Base-by-base conservation (phyloP, 2,329 filamentous ascomycete genomes). In the Zopfia rhizophila region DNA sequence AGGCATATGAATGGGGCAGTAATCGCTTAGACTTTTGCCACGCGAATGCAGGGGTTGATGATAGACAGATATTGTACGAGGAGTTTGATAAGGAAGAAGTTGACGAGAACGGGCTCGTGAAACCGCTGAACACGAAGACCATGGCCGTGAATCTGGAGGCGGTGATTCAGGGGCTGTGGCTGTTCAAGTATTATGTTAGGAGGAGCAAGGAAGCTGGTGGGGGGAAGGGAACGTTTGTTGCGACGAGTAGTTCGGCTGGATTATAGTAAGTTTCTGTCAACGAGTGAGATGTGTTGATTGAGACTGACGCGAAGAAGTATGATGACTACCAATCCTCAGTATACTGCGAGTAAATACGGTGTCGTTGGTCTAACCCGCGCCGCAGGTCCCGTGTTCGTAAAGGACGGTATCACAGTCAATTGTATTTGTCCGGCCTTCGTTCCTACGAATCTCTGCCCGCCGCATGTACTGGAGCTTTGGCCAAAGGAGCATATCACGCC, bases 31-130 rank as follows among this genome's bases (percentile, higher is more conserved):
- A 77, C 48, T 69, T 76, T 41, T 66, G 70, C 51, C 73, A 74
- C 27, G 69, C 73, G 3, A 77, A 78, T 56, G 75, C 75, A 2
- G 75, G 74, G 0, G 70, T 76, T 38, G 72, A 64, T 35, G 73
- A 72, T 44, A 60, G 60, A 25, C 69, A 74, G 39, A 55, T 60
- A 18, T 48, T 76, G n/a, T 74, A 74, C 29, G 65, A 70, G 24
- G 21, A 28, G 5, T 45, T 41, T 25, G 59, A 63, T 5, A 61
- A 63, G 12, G 66, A 68, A 35, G 56, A 60, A 31, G 7, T 38
- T n/a, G 65, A 70, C 25, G 61, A 69, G 18, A 67, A 71, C 6
- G 70, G 69, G 7, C 40, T 72, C 21, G 63, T 72, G 7, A 69
- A 64, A 43, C 61, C 60, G n/a, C 40, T 75, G 51, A 66, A 73